Evolutionary conservation across 345 rosid species (phyloP), one percentile per base, ranked within the genome.

Genomic region (Hypericum androsaemum): DNA sequence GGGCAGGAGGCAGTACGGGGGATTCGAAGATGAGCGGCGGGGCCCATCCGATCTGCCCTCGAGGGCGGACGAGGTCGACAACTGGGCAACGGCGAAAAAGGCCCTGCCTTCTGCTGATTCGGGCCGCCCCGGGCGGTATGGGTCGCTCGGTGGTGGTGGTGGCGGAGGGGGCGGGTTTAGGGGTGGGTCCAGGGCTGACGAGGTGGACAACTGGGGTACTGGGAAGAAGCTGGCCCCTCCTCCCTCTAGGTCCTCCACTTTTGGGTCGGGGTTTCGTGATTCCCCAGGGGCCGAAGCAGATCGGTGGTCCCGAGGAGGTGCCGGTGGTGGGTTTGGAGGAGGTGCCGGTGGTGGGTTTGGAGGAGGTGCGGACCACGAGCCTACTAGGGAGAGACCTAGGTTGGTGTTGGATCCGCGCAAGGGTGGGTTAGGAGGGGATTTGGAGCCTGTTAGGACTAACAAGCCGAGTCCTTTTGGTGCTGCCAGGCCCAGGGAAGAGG

Each of bases 401-500:
- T 64, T 85, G 66, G 75, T 78, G 35, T 70, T 92, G 65, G 80
- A 80, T 56, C 85, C 95, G 9, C 77, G 80, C 4, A 81, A 76
- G 43, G 78, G 48, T 43, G 85, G 74, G 50, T 13, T 64, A 0
- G n/a, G n/a, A n/a, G n/a, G n/a, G n/a, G 77, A 50, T 54, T 77
- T 17, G 39, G 90, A 83, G 36, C 35, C 64, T 0, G 75, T 41
- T 69, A 88, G 75, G 66, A 59, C 86, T 15, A 75, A 69, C 59
- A 86, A 69, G 79, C 51, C 90, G 12, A 92, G 64, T 64, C 98
- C 97, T 0, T 92, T 92, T 62, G 98, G 98, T 3, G 84, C 71
- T 14, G 98, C 98, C 0, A 80, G 90, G 74, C 98, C 98, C 0
- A 77, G 97, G 61, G 98, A 92, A 69, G 74, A 88, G 65, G 88